These are phyloP conservation scores for Plantago coronopus DNA, from an alignment of 305 asterid species.

Conservation along the genomic window DNA sequence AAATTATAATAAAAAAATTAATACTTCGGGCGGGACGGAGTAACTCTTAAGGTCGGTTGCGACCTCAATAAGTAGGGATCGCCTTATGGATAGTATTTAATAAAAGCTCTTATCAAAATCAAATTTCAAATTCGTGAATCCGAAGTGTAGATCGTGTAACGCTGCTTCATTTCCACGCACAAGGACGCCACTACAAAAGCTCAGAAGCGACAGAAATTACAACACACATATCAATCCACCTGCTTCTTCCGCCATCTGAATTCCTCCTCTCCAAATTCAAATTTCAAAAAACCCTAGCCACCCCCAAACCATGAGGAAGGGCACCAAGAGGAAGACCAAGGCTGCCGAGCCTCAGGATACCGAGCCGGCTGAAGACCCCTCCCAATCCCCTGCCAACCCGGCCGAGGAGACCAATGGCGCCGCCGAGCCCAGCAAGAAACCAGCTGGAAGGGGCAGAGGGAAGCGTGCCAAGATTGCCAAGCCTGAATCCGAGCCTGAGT, in stretches of 20 bases:
- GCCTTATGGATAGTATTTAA: too few relatives aligned
- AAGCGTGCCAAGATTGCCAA: conserved; percentile 47
- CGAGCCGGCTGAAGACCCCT: conserved; percentile 18
- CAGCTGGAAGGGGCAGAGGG: conserved; percentile 34
- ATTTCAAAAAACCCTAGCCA: conserved; percentile 35
- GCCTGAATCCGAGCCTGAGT: conserved; percentile 52
- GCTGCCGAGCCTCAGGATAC: conserved; percentile 9
- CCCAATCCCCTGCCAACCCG: conserved; percentile 6
- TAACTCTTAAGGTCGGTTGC: too few relatives aligned
- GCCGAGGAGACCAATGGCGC: neutral
- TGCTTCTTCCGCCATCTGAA: conserved; percentile 31
- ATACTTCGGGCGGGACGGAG: too few relatives aligned
- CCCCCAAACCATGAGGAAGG: conserved; percentile 40
- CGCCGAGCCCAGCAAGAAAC: conserved; percentile 35
- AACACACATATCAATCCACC: too few relatives aligned
- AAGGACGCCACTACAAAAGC: too few relatives aligned
- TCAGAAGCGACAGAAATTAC: too few relatives aligned
- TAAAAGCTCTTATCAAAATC: too few relatives aligned
- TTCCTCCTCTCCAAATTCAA: conserved; percentile 30
- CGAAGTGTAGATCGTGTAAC: too few relatives aligned
- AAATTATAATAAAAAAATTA: too few relatives aligned
- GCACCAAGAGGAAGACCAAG: conserved; percentile 58
- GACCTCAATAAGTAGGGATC: too few relatives aligned
- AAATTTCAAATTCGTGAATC: too few relatives aligned
- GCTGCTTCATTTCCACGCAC: too few relatives aligned